phyloP scores from a whole-genome alignment of 2,329 filamentous ascomycete genomes.

The Sarocladium strictum region DNA sequence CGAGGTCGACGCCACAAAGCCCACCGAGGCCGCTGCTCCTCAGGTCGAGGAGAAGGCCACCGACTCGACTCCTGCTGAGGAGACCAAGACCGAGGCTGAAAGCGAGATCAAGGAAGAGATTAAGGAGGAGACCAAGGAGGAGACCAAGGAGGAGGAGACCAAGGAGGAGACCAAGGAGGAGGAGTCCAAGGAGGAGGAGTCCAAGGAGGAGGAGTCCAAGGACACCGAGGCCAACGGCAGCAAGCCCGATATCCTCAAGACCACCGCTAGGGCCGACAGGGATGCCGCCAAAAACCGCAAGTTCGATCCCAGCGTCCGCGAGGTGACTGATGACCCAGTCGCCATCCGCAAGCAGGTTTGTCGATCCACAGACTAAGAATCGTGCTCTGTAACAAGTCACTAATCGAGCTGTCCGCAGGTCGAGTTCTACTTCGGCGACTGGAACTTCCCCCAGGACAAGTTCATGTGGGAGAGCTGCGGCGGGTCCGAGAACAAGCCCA shows the following conservation, averaged over 20 bases:
- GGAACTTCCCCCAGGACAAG: constrained; percentile 82
- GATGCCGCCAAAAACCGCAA: constrained; percentile 55
- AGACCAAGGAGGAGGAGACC: constrained; percentile 19
- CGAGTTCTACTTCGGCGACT: constrained; percentile 93
- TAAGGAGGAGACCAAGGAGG: constrained; percentile 19
- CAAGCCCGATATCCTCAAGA: constrained; percentile 36
- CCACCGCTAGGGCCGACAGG: constrained; percentile 31
- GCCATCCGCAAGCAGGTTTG: constrained; percentile 78
- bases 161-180: constrained; percentile 21
- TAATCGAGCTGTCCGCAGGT: constrained; percentile 46
- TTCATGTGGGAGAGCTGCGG: constrained; percentile 76
- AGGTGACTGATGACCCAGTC: constrained; percentile 69
- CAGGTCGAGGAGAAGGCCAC: constrained; percentile 19
- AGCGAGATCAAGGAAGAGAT: constrained; percentile 18
- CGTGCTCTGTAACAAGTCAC: neutral
- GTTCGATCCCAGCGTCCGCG: constrained; percentile 61
- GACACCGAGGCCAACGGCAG: constrained; percentile 19
- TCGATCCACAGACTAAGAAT: neutral
- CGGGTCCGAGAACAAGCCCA: constrained; percentile 74
- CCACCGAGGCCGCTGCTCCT: constrained; percentile 27
- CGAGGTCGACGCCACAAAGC: constrained; percentile 34
- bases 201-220: constrained; percentile 19
- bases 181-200: constrained; percentile 18
- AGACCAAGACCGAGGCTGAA: constrained; percentile 22
- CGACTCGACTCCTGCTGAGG: constrained; percentile 15